Evolutionary conservation across 805 yeast genomes (phyloP).

Genomic region (Teunomyces atbi): DNA sequence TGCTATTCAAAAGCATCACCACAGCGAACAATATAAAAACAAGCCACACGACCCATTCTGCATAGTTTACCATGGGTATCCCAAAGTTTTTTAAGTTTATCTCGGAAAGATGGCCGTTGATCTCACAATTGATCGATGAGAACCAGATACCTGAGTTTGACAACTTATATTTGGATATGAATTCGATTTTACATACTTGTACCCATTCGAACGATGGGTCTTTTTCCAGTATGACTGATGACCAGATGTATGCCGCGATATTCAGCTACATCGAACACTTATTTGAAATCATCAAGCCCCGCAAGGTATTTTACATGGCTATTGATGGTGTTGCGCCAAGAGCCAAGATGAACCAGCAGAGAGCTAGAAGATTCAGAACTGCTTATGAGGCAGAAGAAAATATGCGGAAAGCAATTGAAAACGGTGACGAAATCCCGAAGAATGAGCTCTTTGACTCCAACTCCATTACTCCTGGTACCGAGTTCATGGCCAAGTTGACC

Average conservation of each 20-base stretch:
- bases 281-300: conserved; percentile 83
- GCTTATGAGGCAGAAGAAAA: conserved; percentile 89
- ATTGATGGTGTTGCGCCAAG: conserved; percentile 99
- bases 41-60: background rate
- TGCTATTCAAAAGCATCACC: background rate
- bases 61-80: conserved; percentile 54
- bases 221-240: conserved; percentile 71
- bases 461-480: conserved; percentile 95
- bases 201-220: conserved; percentile 80
- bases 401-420: conserved; percentile 65
- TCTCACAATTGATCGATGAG: conserved; percentile 74
- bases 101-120: conserved; percentile 98
- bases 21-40: background rate
- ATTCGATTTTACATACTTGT: conserved; percentile 90
- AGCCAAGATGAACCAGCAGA: conserved; percentile 97
- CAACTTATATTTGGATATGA: conserved; percentile 94
- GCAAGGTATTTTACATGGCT: conserved; percentile 89
- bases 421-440: conserved; percentile 74
- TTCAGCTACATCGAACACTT: conserved; percentile 93
- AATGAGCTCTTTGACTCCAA: conserved; percentile 89
- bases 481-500: conserved; percentile 88
- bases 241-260: conserved; percentile 88
- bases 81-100: conserved; percentile 96
- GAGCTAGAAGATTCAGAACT: conserved; percentile 92
- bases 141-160: conserved; percentile 90